Base-by-base conservation (phyloP, 2,329 filamentous ascomycete species). In the Waltergamsia citrina region DNA sequence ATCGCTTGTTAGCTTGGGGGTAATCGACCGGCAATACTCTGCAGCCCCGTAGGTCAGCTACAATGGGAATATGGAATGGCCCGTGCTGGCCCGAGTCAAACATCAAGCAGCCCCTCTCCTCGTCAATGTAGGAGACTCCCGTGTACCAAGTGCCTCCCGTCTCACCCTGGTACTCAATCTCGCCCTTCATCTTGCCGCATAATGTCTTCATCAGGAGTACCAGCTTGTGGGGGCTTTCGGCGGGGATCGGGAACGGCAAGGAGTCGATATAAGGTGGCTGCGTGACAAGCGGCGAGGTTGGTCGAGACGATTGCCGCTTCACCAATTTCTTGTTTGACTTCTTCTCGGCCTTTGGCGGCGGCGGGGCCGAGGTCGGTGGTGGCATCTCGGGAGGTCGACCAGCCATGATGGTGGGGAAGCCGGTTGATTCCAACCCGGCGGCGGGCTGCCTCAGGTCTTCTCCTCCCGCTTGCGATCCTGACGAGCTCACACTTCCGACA, bases 131-230 rank as follows among this genome's bases (percentile, higher is more conserved):
- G 50, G 80, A 83, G 41, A 81, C 73, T n/a, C 83, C 83, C 22
- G 67, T 57, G 37, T 71, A 67, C 85, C 85, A 92, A 2, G 69
- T 64, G 12, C 69, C 74, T 17, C 64, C 62, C 11, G 67, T 63
- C 24, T 76, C 74, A 28, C 67, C 66, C 45, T 81, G 75, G 50
- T 85, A 90, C 42, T 85, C 79, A 20, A 87, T 67, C 43, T 81
- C 77, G 36, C 85, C 85, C 46, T 78, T 78, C 84, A 90, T 92
- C 43, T 78, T 73, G 19, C 85, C 85, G 48, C 80, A 82, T 6
- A 86, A 62, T 17, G 71, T 78, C 53, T 79, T 84, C 83, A 92
- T 90, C 39, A 92, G 59, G 46, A 76, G 67, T 35, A 87, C 61
- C 18, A 90, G 70, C 49, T 77, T 82, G 45, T 80, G 80, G 25